Conservation (phyloP, 208 protist species). For the Acanthamoeba castellanii region DNA sequence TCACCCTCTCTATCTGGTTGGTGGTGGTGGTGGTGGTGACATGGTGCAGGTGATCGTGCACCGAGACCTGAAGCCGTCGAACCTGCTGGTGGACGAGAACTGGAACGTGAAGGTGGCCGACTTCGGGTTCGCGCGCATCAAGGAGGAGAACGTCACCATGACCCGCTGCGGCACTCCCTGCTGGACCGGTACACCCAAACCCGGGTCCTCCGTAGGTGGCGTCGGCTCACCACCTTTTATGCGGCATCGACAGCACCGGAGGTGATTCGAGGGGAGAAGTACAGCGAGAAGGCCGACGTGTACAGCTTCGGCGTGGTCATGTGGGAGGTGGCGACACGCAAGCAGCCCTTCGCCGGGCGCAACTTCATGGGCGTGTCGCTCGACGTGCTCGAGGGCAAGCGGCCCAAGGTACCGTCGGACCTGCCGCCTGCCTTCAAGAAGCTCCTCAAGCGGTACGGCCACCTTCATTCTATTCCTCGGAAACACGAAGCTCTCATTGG, state of each 20-base stretch:
- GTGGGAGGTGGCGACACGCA: constrained; percentile 30
- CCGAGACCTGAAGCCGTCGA: constrained; percentile 84
- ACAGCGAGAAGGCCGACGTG: constrained; percentile 46
- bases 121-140: constrained; percentile 51
- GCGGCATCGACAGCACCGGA: constrained; percentile 59
- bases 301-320: constrained; percentile 56
- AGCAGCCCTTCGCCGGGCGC: constrained; percentile 34
- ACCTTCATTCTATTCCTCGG: no score
- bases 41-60: constrained; percentile 83
- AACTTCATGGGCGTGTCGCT: constrained; percentile 60
- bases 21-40: no score
- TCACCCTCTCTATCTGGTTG: not conserved
- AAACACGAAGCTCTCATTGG: no score
- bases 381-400: constrained; percentile 39
- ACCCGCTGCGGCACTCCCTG: constrained; percentile 66
- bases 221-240: no score
- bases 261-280: constrained; percentile 54
- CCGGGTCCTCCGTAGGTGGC: no score
- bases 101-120: constrained; percentile 82
- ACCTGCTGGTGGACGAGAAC: constrained; percentile 85
- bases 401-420: constrained; percentile 16
- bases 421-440: not conserved
- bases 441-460: constrained; percentile 12
- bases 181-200: not conserved
- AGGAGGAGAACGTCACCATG: constrained; percentile 61